These are phyloP conservation scores for Funneliformis caledonium DNA, from an alignment of 371 early-diverging fungal species.

Conservation along the genomic window DNA sequence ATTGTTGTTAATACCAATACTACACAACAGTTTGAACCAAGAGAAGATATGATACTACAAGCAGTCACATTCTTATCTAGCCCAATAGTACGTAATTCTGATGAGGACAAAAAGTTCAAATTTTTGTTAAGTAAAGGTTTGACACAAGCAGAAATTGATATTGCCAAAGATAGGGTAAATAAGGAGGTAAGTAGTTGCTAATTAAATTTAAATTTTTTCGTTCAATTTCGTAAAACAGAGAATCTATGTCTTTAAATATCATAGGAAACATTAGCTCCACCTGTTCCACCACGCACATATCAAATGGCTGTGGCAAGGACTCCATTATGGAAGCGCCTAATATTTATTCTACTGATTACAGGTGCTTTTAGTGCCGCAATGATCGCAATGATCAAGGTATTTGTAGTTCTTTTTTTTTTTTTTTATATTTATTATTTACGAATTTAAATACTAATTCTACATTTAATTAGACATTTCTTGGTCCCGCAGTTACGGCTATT, in stretches of 20 bases:
- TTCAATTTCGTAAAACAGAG: too few relatives aligned
- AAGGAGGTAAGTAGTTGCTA: background rate
- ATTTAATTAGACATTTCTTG: constrained; percentile 46
- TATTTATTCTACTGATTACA: constrained; percentile 47
- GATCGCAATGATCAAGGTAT: constrained; percentile 47
- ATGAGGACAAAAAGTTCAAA: constrained; percentile 61
- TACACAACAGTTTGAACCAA: background rate
- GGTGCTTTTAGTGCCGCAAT: constrained; percentile 46
- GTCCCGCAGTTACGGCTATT: constrained; percentile 48
- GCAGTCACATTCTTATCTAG: constrained; percentile 65
- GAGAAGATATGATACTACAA: constrained; percentile 50
- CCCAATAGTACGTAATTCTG: constrained; percentile 61
- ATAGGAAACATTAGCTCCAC: constrained; percentile 35
- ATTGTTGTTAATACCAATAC: background rate
- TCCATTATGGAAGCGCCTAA: constrained; percentile 46
- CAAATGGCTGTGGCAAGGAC: constrained; percentile 29
- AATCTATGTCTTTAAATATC: background rate
- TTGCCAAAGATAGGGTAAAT: constrained; percentile 54
- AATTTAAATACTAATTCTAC: constrained; percentile 1
- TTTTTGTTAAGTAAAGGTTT: constrained; percentile 68
- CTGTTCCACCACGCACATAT: constrained; percentile 51
- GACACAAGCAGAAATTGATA: constrained; percentile 61
- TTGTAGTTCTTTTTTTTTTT: background rate
- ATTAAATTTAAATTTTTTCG: too few relatives aligned
- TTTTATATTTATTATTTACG: background rate